Percentiles rank a stretch among this genome's conserved stretches.
Conservation (phyloP, 2,329 filamentous ascomycete genomes). For the Aspergillus sp. region DNA sequence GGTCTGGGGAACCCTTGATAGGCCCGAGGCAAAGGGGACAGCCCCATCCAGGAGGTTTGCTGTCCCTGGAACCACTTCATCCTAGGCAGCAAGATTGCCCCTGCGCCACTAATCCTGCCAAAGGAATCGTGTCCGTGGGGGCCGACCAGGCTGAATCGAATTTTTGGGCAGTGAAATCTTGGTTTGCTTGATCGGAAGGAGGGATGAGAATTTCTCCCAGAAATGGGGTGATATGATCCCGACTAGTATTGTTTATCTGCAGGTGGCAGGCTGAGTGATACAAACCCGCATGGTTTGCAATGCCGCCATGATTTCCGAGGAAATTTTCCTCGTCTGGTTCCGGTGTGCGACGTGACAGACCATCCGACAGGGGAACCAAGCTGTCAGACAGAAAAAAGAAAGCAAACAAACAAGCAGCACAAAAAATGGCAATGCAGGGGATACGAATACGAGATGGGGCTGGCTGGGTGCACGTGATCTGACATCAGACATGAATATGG, state of each 20-base stretch:
- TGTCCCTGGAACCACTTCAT: background rate
- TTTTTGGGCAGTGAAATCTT: background rate
- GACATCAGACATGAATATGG: too few species aligned
- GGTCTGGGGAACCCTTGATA: background rate
- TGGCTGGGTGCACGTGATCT: too few species aligned
- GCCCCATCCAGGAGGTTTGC: background rate
- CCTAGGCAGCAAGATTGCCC: conserved; percentile 3
- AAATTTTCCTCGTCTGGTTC: too few species aligned
- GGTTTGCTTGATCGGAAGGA: background rate
- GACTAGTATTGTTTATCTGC: too few species aligned
- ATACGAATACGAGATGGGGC: background rate
- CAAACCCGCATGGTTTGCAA: too few species aligned
- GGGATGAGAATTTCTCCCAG: background rate
- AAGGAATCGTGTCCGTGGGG: background rate
- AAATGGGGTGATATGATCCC: too few species aligned
- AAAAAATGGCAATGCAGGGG: background rate
- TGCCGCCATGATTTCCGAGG: too few species aligned
- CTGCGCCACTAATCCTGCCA: background rate
- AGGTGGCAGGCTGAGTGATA: too few species aligned
- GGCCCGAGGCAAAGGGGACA: background rate
- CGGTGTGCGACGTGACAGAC: background rate
- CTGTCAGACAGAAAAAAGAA: background rate
- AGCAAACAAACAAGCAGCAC: background rate
- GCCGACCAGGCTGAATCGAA: background rate
- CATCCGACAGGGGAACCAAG: background rate